A percentile compares a stretch with the other conserved stretches of the same genome.
These are phyloP conservation scores for Myxozyma neotropica DNA, from an alignment of 805 yeast genomes.

Conservation along the genomic window DNA sequence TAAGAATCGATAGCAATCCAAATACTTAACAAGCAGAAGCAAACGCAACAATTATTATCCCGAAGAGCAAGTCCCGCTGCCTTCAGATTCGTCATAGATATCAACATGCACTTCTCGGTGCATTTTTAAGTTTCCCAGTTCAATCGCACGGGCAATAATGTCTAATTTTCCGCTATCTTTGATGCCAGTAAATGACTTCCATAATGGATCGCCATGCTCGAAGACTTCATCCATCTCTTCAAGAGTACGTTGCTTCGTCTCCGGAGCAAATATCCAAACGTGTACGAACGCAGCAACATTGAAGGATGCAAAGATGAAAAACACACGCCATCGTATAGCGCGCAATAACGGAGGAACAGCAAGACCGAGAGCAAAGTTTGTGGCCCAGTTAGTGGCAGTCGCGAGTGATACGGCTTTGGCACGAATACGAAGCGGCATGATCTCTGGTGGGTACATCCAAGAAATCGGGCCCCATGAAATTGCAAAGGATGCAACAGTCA, in stretches of 20 bases:
- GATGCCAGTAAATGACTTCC: constrained; percentile 25
- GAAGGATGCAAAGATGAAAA: constrained; percentile 66
- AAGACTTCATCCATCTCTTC: constrained; percentile 61
- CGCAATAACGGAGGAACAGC: constrained; percentile 60
- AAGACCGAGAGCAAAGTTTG: constrained; percentile 68
- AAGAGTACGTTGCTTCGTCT: constrained; percentile 81
- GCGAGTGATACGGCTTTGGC: constrained; percentile 64
- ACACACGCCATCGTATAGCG: constrained; percentile 59
- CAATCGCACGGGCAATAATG: constrained; percentile 25
- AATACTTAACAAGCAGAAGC: no score
- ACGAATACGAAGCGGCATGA: constrained; percentile 60
- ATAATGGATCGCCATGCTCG: constrained; percentile 46
- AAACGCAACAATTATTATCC: not conserved
- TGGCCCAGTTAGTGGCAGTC: constrained; percentile 67
- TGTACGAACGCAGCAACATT: constrained; percentile 42
- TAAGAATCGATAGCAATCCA: no score
- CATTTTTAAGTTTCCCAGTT: constrained; percentile 20
- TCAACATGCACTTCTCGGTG: constrained; percentile 9
- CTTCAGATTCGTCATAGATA: constrained; percentile 12
- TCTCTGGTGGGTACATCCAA: constrained; percentile 69
- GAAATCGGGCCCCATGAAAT: constrained; percentile 59
- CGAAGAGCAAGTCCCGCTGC: constrained; percentile 1
- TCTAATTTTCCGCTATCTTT: constrained; percentile 8
- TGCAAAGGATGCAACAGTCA: constrained; percentile 63
- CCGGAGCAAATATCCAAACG: constrained; percentile 72